These are phyloP conservation scores for Phlebiopsis gigantea DNA, from an alignment of 768 basidiomycete species.

Conservation along the genomic window DNA sequence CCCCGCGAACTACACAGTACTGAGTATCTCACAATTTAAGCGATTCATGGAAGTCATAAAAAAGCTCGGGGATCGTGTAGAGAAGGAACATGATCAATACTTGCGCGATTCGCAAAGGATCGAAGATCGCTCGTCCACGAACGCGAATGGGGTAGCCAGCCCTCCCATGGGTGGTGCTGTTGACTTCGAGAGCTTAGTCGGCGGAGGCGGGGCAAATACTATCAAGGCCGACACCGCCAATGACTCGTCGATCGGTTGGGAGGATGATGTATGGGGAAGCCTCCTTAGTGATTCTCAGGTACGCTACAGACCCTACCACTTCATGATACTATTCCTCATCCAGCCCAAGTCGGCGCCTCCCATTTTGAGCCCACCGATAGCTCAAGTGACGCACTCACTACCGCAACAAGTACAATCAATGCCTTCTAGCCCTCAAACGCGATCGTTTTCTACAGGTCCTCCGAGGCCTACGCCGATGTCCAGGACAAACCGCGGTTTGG, in stretches of 20 bases:
- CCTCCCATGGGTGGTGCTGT: constrained; percentile 43
- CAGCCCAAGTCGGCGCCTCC: constrained; percentile 9
- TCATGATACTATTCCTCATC: not conserved
- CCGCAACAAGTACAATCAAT: constrained; percentile 30
- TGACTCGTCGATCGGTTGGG: constrained; percentile 50
- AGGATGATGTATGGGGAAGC: constrained; percentile 82
- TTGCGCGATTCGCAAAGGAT: constrained; percentile 88
- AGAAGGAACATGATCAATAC: constrained; percentile 89
- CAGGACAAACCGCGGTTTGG: constrained; percentile 27
- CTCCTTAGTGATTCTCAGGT: constrained; percentile 46
- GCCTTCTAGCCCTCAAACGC: constrained; percentile 33
- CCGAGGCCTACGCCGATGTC: constrained; percentile 10
- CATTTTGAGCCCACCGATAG: constrained; percentile 23
- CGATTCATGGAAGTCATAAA: constrained; percentile 86
- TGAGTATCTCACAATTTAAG: constrained; percentile 85
- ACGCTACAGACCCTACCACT: not conserved
- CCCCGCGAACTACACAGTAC: constrained; percentile 40
- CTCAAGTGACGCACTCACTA: constrained; percentile 14
- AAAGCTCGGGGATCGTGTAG: constrained; percentile 79
- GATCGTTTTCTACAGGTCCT: constrained; percentile 29
- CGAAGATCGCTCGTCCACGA: constrained; percentile 65
- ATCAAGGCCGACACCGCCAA: constrained; percentile 41
- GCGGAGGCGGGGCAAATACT: constrained; percentile 41
- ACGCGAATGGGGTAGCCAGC: constrained; percentile 35
- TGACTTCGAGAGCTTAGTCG: constrained; percentile 87